A percentile compares a stretch with the other conserved stretches of the same genome.
Evolutionary conservation across 192 early-diverging fungal species (phyloP).

Genomic region (Nowakowskiella sp.): DNA sequence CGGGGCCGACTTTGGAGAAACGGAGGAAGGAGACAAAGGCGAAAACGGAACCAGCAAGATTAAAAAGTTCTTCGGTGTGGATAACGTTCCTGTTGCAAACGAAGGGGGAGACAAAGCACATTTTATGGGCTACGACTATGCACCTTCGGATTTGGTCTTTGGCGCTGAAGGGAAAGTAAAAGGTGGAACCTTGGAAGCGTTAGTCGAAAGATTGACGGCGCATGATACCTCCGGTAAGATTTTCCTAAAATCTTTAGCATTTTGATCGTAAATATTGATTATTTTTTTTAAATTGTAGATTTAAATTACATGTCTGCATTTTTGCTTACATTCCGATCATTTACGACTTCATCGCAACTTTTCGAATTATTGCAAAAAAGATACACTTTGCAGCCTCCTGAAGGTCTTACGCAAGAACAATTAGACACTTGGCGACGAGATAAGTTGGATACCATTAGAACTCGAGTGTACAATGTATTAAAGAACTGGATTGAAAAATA

Average conservation of each 20-base stretch:
- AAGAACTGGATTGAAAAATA: constrained; percentile 96
- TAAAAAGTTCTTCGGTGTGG: constrained; percentile 41
- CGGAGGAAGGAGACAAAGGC: not conserved
- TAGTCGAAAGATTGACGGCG: constrained; percentile 64
- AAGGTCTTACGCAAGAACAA: constrained; percentile 53
- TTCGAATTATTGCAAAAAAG: constrained; percentile 65
- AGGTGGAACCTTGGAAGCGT: constrained; percentile 58
- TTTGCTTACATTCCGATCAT: constrained; percentile 90
- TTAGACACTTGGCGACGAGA: constrained; percentile 70
- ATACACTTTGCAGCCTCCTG: constrained; percentile 70
- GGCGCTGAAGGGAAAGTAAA: constrained; percentile 64
- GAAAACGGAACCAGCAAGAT: constrained; percentile 31
- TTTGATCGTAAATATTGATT: not conserved
- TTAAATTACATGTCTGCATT: constrained; percentile 79
- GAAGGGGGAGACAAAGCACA: constrained; percentile 19
- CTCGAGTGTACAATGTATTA: constrained; percentile 89
- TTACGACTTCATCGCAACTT: constrained; percentile 71
- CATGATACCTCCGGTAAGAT: constrained; percentile 42
- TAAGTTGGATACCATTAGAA: constrained; percentile 83
- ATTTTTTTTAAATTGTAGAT: constrained; percentile 33
- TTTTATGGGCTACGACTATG: constrained; percentile 52
- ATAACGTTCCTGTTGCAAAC: not conserved
- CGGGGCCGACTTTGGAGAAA: constrained; percentile 1
- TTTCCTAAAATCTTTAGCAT: not conserved
- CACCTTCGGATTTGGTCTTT: constrained; percentile 47